Percentiles rank a stretch among this genome's conserved stretches.
These are phyloP conservation scores for Penicillium sp. DNA, from an alignment of 2,329 filamentous ascomycete species.

Conservation along the genomic window DNA sequence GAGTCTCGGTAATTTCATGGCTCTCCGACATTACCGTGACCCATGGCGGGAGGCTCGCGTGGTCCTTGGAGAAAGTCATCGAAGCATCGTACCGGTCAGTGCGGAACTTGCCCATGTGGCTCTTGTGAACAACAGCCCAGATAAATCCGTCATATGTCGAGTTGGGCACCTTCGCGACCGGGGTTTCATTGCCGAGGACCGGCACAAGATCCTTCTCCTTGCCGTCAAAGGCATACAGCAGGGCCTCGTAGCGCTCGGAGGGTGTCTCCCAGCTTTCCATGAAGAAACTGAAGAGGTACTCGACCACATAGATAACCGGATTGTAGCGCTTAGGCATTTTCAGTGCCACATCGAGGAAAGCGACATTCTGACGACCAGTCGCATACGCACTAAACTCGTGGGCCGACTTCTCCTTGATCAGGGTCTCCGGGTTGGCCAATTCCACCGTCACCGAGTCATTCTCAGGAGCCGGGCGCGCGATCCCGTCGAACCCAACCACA, in stretches of 20 bases:
- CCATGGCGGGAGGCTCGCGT: constrained; percentile 83
- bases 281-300: constrained; percentile 66
- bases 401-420: constrained; percentile 80
- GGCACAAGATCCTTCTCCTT: constrained; percentile 76
- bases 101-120: constrained; percentile 79
- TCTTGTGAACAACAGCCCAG: constrained; percentile 93
- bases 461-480: constrained; percentile 43
- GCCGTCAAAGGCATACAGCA: constrained; percentile 84
- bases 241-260: constrained; percentile 67
- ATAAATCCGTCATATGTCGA: constrained; percentile 82
- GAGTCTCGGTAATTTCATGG: constrained; percentile 81
- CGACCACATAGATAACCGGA: constrained; percentile 61
- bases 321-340: constrained; percentile 82
- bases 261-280: constrained; percentile 68
- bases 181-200: constrained; percentile 57
- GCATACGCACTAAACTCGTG: constrained; percentile 85
- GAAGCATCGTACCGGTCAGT: constrained; percentile 93
- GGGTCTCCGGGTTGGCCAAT: constrained; percentile 47
- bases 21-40: constrained; percentile 94
- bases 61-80: constrained; percentile 87
- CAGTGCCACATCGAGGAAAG: constrained; percentile 81
- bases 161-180: constrained; percentile 46
- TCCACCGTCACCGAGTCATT: constrained; percentile 40
- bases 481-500: constrained; percentile 69
- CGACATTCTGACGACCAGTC: constrained; percentile 85